Evolutionary conservation across 1,284 basidiomycete species (phyloP), one percentile per base, ranked within the genome.

Genomic region (Ceratobasidium sp.): DNA sequence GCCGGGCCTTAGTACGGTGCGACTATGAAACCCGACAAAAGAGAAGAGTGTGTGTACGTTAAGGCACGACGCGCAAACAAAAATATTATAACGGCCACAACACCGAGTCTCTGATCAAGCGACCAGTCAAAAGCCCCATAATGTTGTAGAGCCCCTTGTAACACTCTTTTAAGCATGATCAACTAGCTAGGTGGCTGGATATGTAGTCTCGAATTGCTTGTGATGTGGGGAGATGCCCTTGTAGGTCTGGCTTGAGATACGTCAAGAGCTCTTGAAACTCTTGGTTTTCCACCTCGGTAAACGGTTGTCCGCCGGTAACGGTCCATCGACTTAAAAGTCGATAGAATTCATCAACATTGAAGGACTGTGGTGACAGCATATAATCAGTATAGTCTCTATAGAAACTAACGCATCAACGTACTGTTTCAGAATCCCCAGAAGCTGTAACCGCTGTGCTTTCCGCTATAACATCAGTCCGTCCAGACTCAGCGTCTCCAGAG

Each of bases 271-370:
- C 15, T 3, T 23, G 65, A 28, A 76, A 69, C 28, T 56, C 51
- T 5, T 56, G 42, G 17, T 58, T 47, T 26, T 76, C 75, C n/a
- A 76, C 66, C 20, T 37, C 42, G 1, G 75, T 69, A 42, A 67
- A 69, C 3, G 75, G 65, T 13, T 47, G 47, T 20, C 56, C 60
- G 23, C 26, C 23, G 6, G 60, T 60, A 15, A 69, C 65, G n/a
- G 69, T 69, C 63, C 65, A 68, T 31, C 54, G 42, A 2, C 31
- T 61, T n/a, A 76, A 10, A 2, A 3, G 35, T 33, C 39, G 33
- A 28, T 67, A 56, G 28, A 56, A 60, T 26, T 45, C 60, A n/a
- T 76, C 75, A 10, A 54, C 26, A n/a, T 68, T 17, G n/a, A 65
- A 65, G 17, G 28, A 3, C 35, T 65, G 15, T 1, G 39, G 28